A percentile compares a stretch with the other conserved stretches of the same genome.
phyloP scores from a whole-genome alignment of 768 basidiomycete genomes.

The Ephemerocybe angulata region DNA sequence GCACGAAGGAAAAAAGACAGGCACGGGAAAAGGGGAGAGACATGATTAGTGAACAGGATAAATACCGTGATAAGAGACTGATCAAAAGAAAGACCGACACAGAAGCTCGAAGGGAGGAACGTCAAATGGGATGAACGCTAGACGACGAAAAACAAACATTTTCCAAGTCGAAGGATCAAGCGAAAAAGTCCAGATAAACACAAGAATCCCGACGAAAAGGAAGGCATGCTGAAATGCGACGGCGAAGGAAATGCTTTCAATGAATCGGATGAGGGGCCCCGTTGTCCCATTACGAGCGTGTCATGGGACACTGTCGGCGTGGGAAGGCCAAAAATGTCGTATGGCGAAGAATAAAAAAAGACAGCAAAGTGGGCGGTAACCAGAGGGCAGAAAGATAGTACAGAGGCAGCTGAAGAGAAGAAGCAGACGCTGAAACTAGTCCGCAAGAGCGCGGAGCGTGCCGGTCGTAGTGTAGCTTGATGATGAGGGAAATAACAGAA shows the following conservation, averaged over 20 bases:
- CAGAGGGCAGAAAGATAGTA: slow-evolving; percentile 8
- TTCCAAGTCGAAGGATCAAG: not conserved
- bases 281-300: not conserved
- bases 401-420: slow-evolving; percentile 9
- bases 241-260: not conserved
- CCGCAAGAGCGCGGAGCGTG: slow-evolving; percentile 21
- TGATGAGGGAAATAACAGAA: slow-evolving; percentile 20
- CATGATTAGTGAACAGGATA: slow-evolving; percentile 1
- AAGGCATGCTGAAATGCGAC: not conserved
- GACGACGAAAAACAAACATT: not conserved
- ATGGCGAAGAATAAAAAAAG: not conserved
- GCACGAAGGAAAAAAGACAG: not conserved
- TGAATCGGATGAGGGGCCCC: slow-evolving; percentile 1
- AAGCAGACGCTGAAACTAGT: slow-evolving; percentile 24
- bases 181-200: not conserved
- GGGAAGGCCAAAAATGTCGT: not conserved
- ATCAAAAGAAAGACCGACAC: not conserved
- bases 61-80: slow-evolving; percentile 1
- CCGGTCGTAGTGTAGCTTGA: slow-evolving; percentile 28
- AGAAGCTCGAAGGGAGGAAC: not conserved
- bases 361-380: slow-evolving; percentile 3
- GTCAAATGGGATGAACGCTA: not conserved
- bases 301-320: not conserved
- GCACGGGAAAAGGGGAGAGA: not conserved
- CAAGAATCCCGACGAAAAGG: not conserved